Conservation (phyloP, 176 grass and related monocot species). For the Puccinellia tenuiflora region DNA sequence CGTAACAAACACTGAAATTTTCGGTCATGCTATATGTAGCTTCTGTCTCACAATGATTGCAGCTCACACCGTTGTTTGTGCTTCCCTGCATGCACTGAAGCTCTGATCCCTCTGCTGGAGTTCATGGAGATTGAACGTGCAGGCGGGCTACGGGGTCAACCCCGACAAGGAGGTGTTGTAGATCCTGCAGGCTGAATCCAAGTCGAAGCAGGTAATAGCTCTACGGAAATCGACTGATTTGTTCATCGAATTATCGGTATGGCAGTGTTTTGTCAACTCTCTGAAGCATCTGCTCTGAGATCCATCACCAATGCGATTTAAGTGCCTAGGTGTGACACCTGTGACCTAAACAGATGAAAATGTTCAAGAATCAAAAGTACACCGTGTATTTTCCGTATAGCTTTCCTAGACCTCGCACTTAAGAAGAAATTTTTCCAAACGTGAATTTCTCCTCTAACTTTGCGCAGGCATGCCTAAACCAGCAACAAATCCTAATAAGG, state of each 20-base stretch:
- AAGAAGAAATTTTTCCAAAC: neutral
- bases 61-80: neutral
- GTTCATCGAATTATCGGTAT: neutral
- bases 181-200: constrained; percentile 53
- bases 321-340: too few species aligned
- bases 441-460: neutral
- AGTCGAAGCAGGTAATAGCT: constrained; percentile 47
- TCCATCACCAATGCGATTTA: neutral
- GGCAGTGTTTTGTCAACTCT: too few species aligned
- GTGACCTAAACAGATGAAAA: neutral
- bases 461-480: neutral
- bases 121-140: constrained; percentile 73
- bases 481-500: neutral
- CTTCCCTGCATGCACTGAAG: constrained; percentile 28
- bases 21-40: neutral
- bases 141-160: constrained; percentile 47
- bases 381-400: neutral
- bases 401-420: neutral
- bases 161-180: constrained; percentile 57
- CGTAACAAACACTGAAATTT: neutral
- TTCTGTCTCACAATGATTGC: neutral
- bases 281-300: too few species aligned
- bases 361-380: neutral
- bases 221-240: neutral
- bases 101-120: constrained; percentile 77